Base-by-base conservation (phyloP, 371 early-diverging fungal genomes). In the Apophysomyces ossiformis region DNA sequence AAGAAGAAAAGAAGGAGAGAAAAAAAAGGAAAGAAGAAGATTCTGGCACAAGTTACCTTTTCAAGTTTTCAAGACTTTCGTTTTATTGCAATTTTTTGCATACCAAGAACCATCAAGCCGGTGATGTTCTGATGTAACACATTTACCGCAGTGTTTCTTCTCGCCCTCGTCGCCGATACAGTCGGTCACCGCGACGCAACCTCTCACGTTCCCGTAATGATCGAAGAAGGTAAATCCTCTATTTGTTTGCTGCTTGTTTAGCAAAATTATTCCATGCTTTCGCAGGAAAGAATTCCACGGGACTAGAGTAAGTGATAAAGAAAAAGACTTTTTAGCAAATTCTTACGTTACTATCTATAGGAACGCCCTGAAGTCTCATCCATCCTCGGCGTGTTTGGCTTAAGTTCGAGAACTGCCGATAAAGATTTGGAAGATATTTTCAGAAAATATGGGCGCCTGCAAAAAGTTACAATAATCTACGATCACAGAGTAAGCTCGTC, bases 381-480 rank as follows among this genome's bases (percentile, higher is more conserved):
- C 83, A 91, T 67, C 76, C 76, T 95, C 41, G 95, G 95, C 41
- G 92, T 93, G 13, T 95, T 95, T 78, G 92, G 92, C 38, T 84
- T 95, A 68, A 89, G 87, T 71, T 81, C 88, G 57, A 75, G 84
- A 57, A 94, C 93, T 12, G 78, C 72, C 61, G 91, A 92, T 70
- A 63, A 72, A 7, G 89, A 92, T 66, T 74, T 95, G 69, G 85
- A 88, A 63, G 83, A 87, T 12, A 75, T 92, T 4, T 93, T 91
- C 78, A 83, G 80, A 32, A 73, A 85, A 44, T 91, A 82, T 77
- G 95, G 94, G 4, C 68, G 66, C 4, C 68, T 89, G 47, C 81
- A 87, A 47, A 79, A 82, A 64, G 84, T 87, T 37, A 81, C 81
- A 12, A 84, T 90, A 74, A 85, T 87, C 2, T 85, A 82, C 61